phyloP scores from a whole-genome alignment of 2,329 filamentous ascomycete genomes.

The Leptographium flavum region DNA sequence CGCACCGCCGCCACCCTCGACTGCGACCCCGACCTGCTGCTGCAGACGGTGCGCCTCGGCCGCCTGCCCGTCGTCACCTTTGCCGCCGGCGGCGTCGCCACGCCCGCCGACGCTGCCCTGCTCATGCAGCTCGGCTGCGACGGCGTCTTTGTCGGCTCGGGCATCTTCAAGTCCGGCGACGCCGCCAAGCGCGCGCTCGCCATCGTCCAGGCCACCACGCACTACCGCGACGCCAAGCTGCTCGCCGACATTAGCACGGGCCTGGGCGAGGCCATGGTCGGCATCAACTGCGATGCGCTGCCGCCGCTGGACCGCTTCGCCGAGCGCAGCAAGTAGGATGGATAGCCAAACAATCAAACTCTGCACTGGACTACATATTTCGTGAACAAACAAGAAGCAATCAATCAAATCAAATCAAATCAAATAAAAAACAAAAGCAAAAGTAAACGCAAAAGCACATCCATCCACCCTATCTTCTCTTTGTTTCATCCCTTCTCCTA shows the following conservation, averaged over 20 bases:
- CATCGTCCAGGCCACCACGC: conserved; percentile 87
- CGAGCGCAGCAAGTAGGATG: neutral
- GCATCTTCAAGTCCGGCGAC: conserved; percentile 95
- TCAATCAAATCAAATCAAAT: too few species aligned
- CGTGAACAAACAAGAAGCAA: too few species aligned
- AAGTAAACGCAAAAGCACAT: too few species aligned
- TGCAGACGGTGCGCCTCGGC: conserved; percentile 75
- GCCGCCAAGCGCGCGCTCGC: conserved; percentile 81
- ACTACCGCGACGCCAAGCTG: conserved; percentile 74
- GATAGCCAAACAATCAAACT: too few species aligned
- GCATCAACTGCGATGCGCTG: conserved; percentile 41
- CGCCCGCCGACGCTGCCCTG: conserved; percentile 86
- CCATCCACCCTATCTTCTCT: too few species aligned
- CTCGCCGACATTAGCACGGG: conserved; percentile 78
- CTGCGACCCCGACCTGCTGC: conserved; percentile 63
- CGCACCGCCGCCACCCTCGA: conserved; percentile 71
- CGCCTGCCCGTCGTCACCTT: conserved; percentile 95
- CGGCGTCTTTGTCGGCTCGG: conserved; percentile 90
- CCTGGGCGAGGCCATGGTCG: conserved; percentile 95
- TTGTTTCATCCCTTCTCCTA: too few species aligned
- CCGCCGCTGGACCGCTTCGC: neutral
- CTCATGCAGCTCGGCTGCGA: conserved; percentile 99
- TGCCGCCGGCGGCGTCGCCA: conserved; percentile 97
- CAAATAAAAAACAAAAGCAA: too few species aligned
- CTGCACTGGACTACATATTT: too few species aligned